Base-by-base conservation (phyloP, 257 asterid species). In the Primulina tabacum region DNA sequence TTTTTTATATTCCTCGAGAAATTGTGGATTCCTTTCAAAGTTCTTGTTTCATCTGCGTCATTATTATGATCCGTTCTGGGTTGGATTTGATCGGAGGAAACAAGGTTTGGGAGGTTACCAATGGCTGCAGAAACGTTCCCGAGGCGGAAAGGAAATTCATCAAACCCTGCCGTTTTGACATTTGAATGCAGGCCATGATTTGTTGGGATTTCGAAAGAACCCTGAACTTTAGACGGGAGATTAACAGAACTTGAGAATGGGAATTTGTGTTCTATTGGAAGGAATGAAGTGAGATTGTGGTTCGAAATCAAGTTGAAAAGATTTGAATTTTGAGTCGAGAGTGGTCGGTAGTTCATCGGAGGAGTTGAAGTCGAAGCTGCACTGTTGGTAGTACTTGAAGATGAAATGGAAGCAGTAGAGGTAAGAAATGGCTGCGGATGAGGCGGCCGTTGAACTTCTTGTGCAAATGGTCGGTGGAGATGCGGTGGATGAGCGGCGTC, bases 381-480 rank as follows among this genome's bases (percentile, higher is more conserved):
- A 18, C 64, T 63, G 62, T 60, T 60, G 0, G 62, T n/a, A 14
- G 69, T 17, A 6, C 57, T 50, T 16, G 57, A 50, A 50, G 57
- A 50, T 50, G 57, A 17, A 50, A 50, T 55, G 14, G 77, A 65
- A 35, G 80, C 34, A 35, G 67, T 60, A 50, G 68, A 61, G 55
- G 73, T 12, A 53, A 76, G 72, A 60, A 75, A 73, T 2, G 82
- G 82, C 8, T 14, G 55, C 55, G 77, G 71, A 1, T 79, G 86
- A 53, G 82, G 75, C 0, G 76, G 84, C 7, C 74, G 63, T 21
- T 77, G 94, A 40, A 68, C 32, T 68, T 85, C 89, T 35, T 84
- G 91, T 2, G 89, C 62, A 8, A 83, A 86, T 21, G 93, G 88
- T 8, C 93, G 82, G 17, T 80, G 83, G 64, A 85, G 84, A 70